Conservation (phyloP, 345 rosid species). For the Dipteronia dyeriana region DNA sequence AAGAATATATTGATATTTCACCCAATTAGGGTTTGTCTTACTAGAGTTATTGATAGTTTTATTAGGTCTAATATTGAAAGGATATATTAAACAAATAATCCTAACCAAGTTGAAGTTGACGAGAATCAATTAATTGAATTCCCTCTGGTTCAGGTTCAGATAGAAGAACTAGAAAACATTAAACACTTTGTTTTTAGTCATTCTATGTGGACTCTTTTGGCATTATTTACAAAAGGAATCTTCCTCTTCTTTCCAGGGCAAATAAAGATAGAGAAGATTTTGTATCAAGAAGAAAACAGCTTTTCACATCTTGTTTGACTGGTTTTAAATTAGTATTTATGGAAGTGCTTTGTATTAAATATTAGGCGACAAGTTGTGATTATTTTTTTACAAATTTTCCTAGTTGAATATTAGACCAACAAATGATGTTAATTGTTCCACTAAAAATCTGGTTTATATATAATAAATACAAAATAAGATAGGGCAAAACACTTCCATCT, state of each 20-base stretch:
- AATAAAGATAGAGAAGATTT: neutral
- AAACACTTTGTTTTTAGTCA: neutral
- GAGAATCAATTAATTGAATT: constrained; percentile 5
- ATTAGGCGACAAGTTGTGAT: neutral
- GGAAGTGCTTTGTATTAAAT: neutral
- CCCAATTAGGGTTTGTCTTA: constrained; percentile 15
- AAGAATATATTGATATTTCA: neutral
- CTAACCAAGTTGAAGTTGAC: constrained; percentile 31
- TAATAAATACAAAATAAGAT: no score
- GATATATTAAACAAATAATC: constrained; percentile 15
- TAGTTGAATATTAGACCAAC: neutral
- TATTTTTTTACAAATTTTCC: neutral
- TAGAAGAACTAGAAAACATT: neutral
- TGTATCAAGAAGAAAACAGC: neutral
- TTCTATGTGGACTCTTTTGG: constrained; percentile 22
- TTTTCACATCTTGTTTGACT: constrained; percentile 17
- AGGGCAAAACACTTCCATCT: neutral
- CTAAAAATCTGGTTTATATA: no score
- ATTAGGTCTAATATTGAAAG: neutral
- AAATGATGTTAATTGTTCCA: neutral
- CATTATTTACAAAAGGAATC: constrained; percentile 16
- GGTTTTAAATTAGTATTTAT: neutral
- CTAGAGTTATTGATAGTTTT: neutral
- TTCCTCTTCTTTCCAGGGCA: neutral
- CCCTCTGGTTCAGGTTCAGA: neutral